Evolutionary conservation across 2,329 filamentous ascomycete genomes (phyloP).

Genomic region (Botrytis galanthina): DNA sequence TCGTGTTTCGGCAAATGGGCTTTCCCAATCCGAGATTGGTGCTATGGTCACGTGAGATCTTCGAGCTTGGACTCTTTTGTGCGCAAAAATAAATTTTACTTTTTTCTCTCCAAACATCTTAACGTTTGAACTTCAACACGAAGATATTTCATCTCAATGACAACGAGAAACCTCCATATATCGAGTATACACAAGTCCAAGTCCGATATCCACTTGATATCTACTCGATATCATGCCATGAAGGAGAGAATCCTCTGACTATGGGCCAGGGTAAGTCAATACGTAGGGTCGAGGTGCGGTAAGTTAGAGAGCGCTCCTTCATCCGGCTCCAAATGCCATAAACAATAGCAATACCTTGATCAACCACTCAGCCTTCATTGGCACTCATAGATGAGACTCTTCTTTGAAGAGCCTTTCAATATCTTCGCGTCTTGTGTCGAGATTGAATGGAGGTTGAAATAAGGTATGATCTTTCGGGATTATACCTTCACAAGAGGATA

Average conservation of each 20-base stretch:
- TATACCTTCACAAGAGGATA: conserved; percentile 40
- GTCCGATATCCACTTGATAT: not conserved
- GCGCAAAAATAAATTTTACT: not conserved
- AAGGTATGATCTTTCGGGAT: conserved; percentile 35
- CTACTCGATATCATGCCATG: not conserved
- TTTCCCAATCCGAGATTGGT: not conserved
- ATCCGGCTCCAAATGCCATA: not conserved
- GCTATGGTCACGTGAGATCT: not conserved
- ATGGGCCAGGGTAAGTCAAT: not conserved
- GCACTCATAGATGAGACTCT: conserved; percentile 44
- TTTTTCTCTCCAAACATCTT: not conserved
- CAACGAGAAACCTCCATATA: not conserved
- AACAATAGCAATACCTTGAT: conserved; percentile 37
- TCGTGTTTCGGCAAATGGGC: not conserved
- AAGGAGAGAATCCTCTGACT: not conserved
- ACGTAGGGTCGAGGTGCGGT: not conserved
- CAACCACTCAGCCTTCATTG: conserved; percentile 47
- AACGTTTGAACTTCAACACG: not conserved
- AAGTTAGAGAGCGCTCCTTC: not conserved
- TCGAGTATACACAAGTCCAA: not conserved
- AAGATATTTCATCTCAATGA: not conserved
- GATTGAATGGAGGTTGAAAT: conserved; percentile 44
- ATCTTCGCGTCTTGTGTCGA: conserved; percentile 48
- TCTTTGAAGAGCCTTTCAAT: conserved; percentile 44
- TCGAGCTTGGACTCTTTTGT: not conserved